Evolutionary conservation across 2,329 filamentous ascomycete species (phyloP).

Genomic region (Fusarium musae): DNA sequence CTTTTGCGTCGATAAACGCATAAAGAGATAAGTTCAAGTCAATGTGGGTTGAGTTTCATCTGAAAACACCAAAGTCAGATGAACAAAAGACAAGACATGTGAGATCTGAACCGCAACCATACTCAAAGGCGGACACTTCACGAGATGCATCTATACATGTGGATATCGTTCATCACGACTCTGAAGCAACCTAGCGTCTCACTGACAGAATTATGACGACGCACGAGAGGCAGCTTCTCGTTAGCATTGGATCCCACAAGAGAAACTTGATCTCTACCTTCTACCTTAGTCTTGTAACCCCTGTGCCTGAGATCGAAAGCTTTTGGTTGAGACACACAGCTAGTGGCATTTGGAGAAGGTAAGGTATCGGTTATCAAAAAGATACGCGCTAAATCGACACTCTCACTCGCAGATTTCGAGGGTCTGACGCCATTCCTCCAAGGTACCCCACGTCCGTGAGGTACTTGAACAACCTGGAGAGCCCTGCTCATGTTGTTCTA

Average conservation of each 20-base stretch:
- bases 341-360: constrained; percentile 27
- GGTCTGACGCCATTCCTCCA: constrained; percentile 32
- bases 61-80: background rate
- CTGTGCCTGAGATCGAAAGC: constrained; percentile 7
- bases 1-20: background rate
- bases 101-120: background rate
- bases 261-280: constrained; percentile 18
- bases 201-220: constrained; percentile 24
- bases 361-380: constrained; percentile 14
- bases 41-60: background rate
- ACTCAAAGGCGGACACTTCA: background rate
- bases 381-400: constrained; percentile 27
- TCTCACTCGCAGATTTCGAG: constrained; percentile 2
- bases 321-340: background rate
- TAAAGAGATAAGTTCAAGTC: background rate
- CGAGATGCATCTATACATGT: background rate
- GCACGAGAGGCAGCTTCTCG: background rate
- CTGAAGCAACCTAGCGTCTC: background rate
- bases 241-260: background rate
- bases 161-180: background rate
- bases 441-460: constrained; percentile 16
- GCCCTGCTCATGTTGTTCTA: background rate
- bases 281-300: background rate
- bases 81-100: background rate
- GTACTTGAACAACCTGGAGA: constrained; percentile 23